Evolutionary conservation across 345 rosid genomes (phyloP), one percentile per base, ranked within the genome.

Genomic region (Gossypium sturtianum): DNA sequence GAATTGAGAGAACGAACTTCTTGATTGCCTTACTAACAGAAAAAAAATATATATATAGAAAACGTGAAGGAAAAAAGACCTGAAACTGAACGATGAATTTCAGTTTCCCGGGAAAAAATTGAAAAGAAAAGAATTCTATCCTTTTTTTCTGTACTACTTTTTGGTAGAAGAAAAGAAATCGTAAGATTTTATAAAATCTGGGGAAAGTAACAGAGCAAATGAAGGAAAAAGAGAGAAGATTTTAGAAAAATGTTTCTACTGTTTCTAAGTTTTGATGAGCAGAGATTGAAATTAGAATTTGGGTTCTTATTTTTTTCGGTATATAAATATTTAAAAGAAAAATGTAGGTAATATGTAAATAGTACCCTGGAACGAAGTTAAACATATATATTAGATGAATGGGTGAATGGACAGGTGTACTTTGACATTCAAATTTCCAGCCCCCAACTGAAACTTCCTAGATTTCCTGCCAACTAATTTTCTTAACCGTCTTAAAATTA

Each of bases 21-120:
- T 80, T 80, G 83, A 83, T 77, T 76, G 79, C 69, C 49, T 62
- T 58, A 57, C 29, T 47, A 11, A 27, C 12, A 19, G 19, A 56
- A 9, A 12, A 12, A 23, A 11, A 23, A 58, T n/a, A n/a, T n/a
- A 71, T 5, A 45, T 53, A 70, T 69, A 63, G 56, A 53, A 71
- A 17, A 70, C 65, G 80, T 60, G 74, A 53, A 10, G n/a, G 48
- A 61, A 59, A 64, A 75, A 63, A 34, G 12, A 66, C 20, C 51
- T 68, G 58, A 68, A 69, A 68, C 43, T 25, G 43, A 67, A 69
- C 9, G 44, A 69, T 2, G 44, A 69, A 9, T 16, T 51, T 69
- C 73, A 69, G 20, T 51, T 69, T 52, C 47, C 73, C 47, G 17
- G 60, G 59, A 27, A 10, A 69, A 41, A 41, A 64, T n/a, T 9